Percentiles rank a stretch among this genome's conserved stretches.
Evolutionary conservation across 768 basidiomycete genomes (phyloP).

Genomic region (Tylopilus felleus): DNA sequence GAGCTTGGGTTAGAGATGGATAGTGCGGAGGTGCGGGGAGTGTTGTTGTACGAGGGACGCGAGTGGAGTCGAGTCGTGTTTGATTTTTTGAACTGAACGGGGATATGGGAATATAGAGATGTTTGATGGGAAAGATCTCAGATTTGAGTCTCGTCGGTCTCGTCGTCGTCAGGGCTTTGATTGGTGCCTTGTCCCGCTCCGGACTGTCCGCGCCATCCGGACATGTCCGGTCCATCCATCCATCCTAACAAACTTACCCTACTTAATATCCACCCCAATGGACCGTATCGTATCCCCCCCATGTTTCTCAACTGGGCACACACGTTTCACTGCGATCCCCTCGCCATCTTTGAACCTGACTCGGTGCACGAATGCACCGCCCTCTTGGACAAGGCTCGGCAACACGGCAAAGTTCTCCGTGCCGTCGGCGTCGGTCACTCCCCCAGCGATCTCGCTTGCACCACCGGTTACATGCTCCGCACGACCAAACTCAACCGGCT

Average conservation of each 20-base stretch:
- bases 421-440: constrained; percentile 90
- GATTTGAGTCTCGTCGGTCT: neutral
- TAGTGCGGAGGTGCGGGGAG: constrained; percentile 83
- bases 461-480: constrained; percentile 79
- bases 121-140: constrained; percentile 4
- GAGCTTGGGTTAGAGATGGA: constrained; percentile 82
- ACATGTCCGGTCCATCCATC: neutral
- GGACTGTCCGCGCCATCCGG: neutral
- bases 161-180: constrained; percentile 1
- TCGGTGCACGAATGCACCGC: constrained; percentile 64
- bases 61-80: constrained; percentile 80
- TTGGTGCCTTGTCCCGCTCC: constrained; percentile 4
- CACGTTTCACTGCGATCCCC: constrained; percentile 69
- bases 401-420: constrained; percentile 68
- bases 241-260: neutral
- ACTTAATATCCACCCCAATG: neutral
- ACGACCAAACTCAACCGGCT: constrained; percentile 70
- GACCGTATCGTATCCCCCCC: too few relatives aligned
- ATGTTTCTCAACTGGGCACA: constrained; percentile 79
- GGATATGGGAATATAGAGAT: neutral
- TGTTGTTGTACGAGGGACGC: constrained; percentile 66
- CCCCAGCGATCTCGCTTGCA: constrained; percentile 92
- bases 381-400: constrained; percentile 76
- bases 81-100: constrained; percentile 40
- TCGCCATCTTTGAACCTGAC: constrained; percentile 73